Evolutionary conservation across 257 asterid genomes (phyloP), one percentile per base, ranked within the genome.

Genomic region (Jacaranda copaia): DNA sequence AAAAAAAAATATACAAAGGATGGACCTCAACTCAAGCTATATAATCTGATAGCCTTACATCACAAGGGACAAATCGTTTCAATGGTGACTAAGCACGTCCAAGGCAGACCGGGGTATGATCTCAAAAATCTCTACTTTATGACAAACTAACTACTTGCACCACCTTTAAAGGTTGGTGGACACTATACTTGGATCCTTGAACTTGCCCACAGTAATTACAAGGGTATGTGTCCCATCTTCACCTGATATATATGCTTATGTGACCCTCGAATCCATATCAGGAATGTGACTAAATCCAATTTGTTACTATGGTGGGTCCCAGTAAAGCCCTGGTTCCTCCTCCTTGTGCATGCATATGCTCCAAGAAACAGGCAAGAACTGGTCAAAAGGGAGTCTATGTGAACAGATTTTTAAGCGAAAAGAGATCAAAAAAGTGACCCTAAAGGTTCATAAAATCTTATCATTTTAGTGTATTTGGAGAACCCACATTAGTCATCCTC

Each of bases 341-440:
- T 75, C 77, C 81, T 85, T 76, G 84, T 92, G 78, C 94, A 88
- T 91, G 96, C 87, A 89, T 83, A 77, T 89, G 79, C 85, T 82
- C 88, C 92, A 83, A 87, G 81, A 87, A 82, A 86, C 81, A 87
- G 72, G 82, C 84, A 77, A 84, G 69, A 78, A 72, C 46, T 52
- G 71, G 93, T 92, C 95, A 84, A 90, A 90, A 74, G 86, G 65
- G 73, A 55, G 91, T 90, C 94, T 77, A 82, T 40, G 64, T 61
- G 73, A 79, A 53, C 78, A 70, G 62, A 62, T 77, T 83, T 60
- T 51, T 45, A 76, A 77, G 69, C 71, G 81, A 70, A 60, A 80
- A 73, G 62, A 77, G 68, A 79, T 32, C 84, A 80, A 84, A 73
- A 79, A 72, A 45, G 79, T 69, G 80, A 70, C 68, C 61, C 62